phyloP scores from a whole-genome alignment of 2,329 filamentous ascomycete genomes.

The Gremmenia infestans region DNA sequence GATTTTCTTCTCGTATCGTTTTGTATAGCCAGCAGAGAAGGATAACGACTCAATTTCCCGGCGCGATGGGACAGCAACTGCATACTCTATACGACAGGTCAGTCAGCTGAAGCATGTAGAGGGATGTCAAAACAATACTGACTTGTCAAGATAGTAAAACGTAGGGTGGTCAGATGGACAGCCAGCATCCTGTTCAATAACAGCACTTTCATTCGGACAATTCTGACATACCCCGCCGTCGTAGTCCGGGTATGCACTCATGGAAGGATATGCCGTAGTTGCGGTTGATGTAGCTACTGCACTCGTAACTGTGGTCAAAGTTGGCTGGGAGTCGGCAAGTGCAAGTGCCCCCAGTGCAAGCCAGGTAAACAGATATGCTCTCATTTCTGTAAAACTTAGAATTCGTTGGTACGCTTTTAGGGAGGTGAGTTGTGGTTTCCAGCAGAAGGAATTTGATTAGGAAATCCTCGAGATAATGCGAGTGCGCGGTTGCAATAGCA shows the following conservation, averaged over 20 bases:
- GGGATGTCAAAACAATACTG: background rate
- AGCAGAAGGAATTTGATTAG: background rate
- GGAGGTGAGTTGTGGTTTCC: background rate
- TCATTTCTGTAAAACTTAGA: background rate
- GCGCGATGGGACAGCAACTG: background rate
- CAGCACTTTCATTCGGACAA: background rate
- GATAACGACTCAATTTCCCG: background rate
- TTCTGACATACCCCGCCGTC: background rate
- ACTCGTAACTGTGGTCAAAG: background rate
- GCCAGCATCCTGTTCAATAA: background rate
- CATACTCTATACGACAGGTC: background rate
- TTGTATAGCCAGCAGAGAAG: no score
- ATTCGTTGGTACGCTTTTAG: background rate
- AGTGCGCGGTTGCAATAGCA: no score
- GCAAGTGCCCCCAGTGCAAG: background rate
- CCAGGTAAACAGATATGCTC: background rate
- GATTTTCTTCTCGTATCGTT: no score
- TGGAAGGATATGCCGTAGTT: background rate
- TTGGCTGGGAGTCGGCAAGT: background rate
- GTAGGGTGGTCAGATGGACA: conserved; percentile 1
- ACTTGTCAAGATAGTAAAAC: conserved; percentile 2
- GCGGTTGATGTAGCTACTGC: background rate
- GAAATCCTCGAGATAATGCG: background rate
- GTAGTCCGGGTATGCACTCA: background rate
- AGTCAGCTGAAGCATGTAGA: background rate